Percentiles rank a stretch among this genome's conserved stretches.
phyloP scores from a whole-genome alignment of 768 basidiomycete genomes.

The Mycena sanguinolenta region DNA sequence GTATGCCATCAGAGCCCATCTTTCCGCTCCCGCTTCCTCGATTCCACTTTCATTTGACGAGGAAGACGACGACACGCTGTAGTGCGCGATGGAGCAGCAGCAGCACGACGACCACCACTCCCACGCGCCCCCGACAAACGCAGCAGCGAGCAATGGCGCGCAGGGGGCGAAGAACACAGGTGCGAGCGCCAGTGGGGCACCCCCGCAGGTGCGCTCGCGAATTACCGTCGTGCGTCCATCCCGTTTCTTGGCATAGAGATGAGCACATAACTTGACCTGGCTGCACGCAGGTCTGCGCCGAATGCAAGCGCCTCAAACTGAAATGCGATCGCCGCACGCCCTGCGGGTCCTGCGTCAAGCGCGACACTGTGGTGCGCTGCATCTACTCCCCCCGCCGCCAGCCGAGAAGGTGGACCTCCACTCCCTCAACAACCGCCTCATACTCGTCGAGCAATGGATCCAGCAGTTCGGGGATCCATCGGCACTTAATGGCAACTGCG shows the following conservation, averaged over 20 bases:
- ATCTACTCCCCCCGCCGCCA: conserved; percentile 85
- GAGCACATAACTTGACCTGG: no score
- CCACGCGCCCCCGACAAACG: no score
- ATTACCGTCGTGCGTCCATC: conserved; percentile 23
- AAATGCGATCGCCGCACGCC: conserved; percentile 87
- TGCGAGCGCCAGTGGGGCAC: no score
- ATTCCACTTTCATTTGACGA: no score
- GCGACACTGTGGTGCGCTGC: conserved; percentile 80
- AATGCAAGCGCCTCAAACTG: conserved; percentile 92
- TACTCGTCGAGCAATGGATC: conserved; percentile 67
- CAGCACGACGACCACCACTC: no score
- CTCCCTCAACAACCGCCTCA: conserved; percentile 84
- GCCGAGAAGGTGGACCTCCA: conserved; percentile 92
- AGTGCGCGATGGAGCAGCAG: no score
- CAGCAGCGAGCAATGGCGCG: no score
- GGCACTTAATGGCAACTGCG: no score
- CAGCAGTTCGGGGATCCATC: conserved; percentile 55
- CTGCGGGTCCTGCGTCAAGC: conserved; percentile 83
- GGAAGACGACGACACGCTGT: no score
- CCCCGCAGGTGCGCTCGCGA: conserved; percentile 24
- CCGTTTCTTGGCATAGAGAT: not conserved
- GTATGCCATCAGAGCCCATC: no score
- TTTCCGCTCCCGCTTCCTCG: no score
- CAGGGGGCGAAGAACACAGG: no score
- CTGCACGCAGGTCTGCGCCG: conserved; percentile 36